Base-by-base conservation (phyloP, 2,329 filamentous ascomycete species). In the Neofusicoccum ribis region DNA sequence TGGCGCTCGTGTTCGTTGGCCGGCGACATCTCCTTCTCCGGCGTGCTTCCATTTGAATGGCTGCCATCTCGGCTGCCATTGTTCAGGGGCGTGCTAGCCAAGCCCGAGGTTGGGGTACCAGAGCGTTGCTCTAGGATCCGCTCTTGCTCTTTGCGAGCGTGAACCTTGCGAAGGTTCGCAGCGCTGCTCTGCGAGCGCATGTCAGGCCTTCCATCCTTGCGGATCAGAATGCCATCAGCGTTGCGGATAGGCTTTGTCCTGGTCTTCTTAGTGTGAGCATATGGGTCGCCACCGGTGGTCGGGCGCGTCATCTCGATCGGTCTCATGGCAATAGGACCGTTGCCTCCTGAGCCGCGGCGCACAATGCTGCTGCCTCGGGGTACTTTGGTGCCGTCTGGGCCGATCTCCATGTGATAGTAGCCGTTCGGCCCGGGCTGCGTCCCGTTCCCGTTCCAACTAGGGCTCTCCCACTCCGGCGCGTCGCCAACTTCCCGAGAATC, bases 111-210 rank as follows among this genome's bases (percentile, higher is more conserved):
- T 3, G 75, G 74, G 0, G 75, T 76, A 51, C 62, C 62, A 12
- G 43, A 34, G 11, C 44, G 56, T n/a, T 62, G 63, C 31, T 65
- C 66, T 37, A 46, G 3, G 8, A 56, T 62, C 20, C 62, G 60
- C 62, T 68, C 66, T 41, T 68, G 66, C 17, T 83, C 81, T 63
- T 82, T 83, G 65, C 80, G 78, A 27, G 81, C 81, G 68, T 83
- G 81, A 3, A 83, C 82, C 68, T 83, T 83, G 44, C 82, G 77
- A 14, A 84, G 70, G 66, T 84, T 84, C 54, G 81, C 81, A n/a
- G 82, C 81, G 12, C 80, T 82, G 67, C 79, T 82, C n/a, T 83
- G 80, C 36, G 79, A 81, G 11, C 82, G 79, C 80, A 83, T 83
- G 65, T 84, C 82, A 5, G 82, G 82, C 11, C 80, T 72, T 5